Conservation (phyloP, 441 rosid genomes). For the Hypseocharis bilobata region DNA sequence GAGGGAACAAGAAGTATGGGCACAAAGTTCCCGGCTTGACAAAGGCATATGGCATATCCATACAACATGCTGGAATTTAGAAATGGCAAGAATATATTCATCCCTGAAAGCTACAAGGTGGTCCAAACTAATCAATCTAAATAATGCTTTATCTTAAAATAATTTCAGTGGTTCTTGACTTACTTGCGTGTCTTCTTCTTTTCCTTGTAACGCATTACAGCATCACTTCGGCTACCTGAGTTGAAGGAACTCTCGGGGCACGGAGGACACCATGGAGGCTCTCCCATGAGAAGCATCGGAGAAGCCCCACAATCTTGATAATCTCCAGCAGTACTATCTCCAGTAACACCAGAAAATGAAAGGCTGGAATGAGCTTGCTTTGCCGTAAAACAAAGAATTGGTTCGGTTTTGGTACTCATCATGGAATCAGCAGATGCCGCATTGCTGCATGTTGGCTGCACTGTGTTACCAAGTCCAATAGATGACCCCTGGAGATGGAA, state of each 20-base stretch:
- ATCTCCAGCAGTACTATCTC: conserved; percentile 70
- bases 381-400: conserved; percentile 51
- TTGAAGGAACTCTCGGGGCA: conserved; percentile 48
- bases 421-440: conserved; percentile 66
- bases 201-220: conserved; percentile 94
- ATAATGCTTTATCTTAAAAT: background rate
- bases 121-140: background rate
- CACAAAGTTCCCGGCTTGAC: background rate
- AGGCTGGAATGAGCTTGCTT: conserved; percentile 56
- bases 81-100: background rate
- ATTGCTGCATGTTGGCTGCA: conserved; percentile 68
- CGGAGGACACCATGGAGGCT: conserved; percentile 84
- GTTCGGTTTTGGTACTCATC: conserved; percentile 79
- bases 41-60: background rate
- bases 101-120: background rate
- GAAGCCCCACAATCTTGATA: conserved; percentile 91
- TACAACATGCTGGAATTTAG: background rate
- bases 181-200: conserved; percentile 91
- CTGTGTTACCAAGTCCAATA: conserved; percentile 36
- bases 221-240: conserved; percentile 61
- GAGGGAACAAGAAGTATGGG: background rate
- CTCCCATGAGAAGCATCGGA: conserved; percentile 64
- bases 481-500: conserved; percentile 42
- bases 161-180: conserved; percentile 23
- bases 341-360: conserved; percentile 86